These are phyloP conservation scores for Penicillium sp. DNA, from an alignment of 2,329 filamentous ascomycete species.

Conservation along the genomic window DNA sequence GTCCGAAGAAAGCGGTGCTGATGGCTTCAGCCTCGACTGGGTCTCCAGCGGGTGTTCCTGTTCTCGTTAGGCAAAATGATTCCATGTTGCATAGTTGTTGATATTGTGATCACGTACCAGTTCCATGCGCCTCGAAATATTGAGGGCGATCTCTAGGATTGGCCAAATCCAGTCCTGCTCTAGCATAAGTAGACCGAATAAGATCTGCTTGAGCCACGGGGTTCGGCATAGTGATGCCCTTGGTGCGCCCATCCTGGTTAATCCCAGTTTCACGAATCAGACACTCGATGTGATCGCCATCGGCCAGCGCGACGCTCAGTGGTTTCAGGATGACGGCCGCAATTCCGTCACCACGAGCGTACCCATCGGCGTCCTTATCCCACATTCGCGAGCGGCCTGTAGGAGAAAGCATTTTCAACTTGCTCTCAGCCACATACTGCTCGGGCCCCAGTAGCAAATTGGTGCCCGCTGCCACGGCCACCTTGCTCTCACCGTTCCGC, in stretches of 20 bases:
- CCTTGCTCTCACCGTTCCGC: conserved; percentile 25
- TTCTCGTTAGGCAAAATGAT: neutral
- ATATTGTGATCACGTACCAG: conserved; percentile 27
- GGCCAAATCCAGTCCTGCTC: conserved; percentile 35
- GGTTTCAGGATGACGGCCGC: conserved; percentile 50
- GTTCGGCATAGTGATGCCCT: conserved; percentile 36
- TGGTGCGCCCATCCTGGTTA: conserved; percentile 36
- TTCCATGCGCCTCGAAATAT: conserved; percentile 47
- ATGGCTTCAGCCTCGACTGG: conserved; percentile 23
- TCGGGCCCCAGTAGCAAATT: conserved; percentile 29
- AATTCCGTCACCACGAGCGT: conserved; percentile 51
- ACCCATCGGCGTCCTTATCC: conserved; percentile 47
- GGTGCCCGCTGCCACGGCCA: conserved; percentile 23
- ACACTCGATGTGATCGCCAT: conserved; percentile 45
- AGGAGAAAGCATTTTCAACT: conserved; percentile 47
- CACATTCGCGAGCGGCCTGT: conserved; percentile 50
- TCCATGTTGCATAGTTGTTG: too few species aligned
- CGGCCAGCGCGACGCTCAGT: conserved; percentile 44
- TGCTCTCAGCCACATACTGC: conserved; percentile 30
- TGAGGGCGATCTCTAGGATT: conserved; percentile 30
- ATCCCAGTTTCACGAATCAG: conserved; percentile 33
- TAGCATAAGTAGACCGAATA: conserved; percentile 38
- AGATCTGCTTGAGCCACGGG: conserved; percentile 36
- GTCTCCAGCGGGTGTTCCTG: conserved; percentile 24
- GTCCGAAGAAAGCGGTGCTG: conserved; percentile 20